Conservation (phyloP, 2,329 filamentous ascomycete species). For the Pseudocercospora pini-densiflorae region DNA sequence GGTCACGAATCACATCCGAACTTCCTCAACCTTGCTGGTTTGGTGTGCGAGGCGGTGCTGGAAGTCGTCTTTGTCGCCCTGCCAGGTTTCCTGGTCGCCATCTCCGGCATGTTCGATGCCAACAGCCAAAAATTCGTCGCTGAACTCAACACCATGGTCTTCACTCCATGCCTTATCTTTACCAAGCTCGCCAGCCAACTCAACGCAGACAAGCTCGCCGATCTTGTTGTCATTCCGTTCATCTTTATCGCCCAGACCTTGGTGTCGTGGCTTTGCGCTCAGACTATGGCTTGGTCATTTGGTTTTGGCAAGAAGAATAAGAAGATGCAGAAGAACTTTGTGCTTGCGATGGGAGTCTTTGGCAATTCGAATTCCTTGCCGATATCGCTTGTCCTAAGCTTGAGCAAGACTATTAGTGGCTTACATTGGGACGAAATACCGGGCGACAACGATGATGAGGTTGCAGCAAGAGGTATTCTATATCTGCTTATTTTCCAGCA, state of each 20-base stretch:
- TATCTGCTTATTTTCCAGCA: conserved; percentile 98
- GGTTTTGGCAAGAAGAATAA: conserved; percentile 59
- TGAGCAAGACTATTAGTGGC: conserved; percentile 89
- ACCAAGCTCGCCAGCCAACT: conserved; percentile 95
- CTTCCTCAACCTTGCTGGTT: conserved; percentile 70
- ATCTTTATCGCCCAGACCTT: conserved; percentile 89
- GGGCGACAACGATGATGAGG: conserved; percentile 93
- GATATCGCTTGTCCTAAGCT: conserved; percentile 91
- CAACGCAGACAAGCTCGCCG: conserved; percentile 84
- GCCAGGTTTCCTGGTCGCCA: conserved; percentile 90
- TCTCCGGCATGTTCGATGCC: conserved; percentile 89
- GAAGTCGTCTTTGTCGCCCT: conserved; percentile 95
- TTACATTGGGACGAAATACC: conserved; percentile 92
- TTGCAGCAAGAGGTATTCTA: conserved; percentile 88
- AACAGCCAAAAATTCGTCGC: conserved; percentile 96
- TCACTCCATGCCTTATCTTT: conserved; percentile 97
- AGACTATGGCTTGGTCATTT: conserved; percentile 72
- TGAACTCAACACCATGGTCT: conserved; percentile 93
- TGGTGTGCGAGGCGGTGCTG: conserved; percentile 93
- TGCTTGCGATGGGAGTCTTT: conserved; percentile 96
- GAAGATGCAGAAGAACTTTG: conserved; percentile 88
- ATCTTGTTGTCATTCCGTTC: conserved; percentile 90
- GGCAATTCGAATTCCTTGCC: conserved; percentile 98
- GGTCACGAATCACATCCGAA: conserved; percentile 57
- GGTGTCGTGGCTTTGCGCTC: conserved; percentile 80